Base-by-base conservation (phyloP, 176 grass and related monocot species). In the Poa annua region DNA sequence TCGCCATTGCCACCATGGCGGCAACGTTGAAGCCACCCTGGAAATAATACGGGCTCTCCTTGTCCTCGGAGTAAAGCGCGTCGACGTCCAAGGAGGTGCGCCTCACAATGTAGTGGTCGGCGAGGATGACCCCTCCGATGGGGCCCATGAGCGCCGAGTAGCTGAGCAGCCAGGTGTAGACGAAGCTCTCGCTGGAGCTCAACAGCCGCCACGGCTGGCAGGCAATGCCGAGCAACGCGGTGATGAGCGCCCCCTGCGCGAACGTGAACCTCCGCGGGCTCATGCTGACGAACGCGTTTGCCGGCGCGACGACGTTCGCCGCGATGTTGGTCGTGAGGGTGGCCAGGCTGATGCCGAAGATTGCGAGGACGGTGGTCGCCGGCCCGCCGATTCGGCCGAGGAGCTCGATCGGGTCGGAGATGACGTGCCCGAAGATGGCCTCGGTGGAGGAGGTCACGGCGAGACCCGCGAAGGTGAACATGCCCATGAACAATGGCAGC, bases 291-390 rank as follows among this genome's bases (percentile, higher is more conserved):
- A 98, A 84, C 22, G 92, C 83, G 75, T 98, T 98, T 20, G 92
- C 92, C 47, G 92, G 96, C 12, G 96, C 87, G 21, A 98, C 96
- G 5, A 98, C 96, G 82, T 98, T 98, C 6, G 92, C 92, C 25
- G 96, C 96, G 32, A 98, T 87, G 76, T 98, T 98, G 55, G 96
- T 98, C 15, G 96, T 98, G 67, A 98, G 79, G 66, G 83, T 98
- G 7, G 96, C 96, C 67, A 98, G 91, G 85, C 91, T 90, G 81
- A 98, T 95, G 71, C 96, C 96, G 11, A 98, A 88, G 89, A 98
- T 95, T 77, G 96, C 87, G 1, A 95, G 17, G 2, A 91, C 49
- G 34, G 93, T 98, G 11, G 90, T 93, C 44, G 49, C 82, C 10
- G 92, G 88, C 7, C 96, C 96, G 12, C 96, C 92, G 2, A 98